Evolutionary conservation across 2,329 filamentous ascomycete species (phyloP).

Genomic region (Aureobasidium sp.): DNA sequence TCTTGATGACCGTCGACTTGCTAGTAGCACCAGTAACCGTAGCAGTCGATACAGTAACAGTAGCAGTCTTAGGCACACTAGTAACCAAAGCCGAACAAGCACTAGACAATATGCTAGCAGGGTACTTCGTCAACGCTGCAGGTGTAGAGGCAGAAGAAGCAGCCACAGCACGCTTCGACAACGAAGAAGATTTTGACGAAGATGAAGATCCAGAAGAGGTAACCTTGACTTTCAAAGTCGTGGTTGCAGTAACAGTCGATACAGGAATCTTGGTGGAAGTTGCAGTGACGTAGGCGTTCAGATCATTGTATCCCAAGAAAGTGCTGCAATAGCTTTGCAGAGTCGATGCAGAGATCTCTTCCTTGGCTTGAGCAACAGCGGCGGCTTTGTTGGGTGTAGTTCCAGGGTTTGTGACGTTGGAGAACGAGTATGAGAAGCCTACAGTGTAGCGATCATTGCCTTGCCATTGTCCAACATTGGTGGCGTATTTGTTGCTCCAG

Average conservation of each 20-base stretch:
- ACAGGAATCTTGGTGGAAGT: not conserved
- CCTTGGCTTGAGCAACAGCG: slow-evolving; percentile 15
- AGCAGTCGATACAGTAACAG: not conserved
- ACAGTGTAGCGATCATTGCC: slow-evolving; percentile 13
- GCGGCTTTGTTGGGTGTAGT: slow-evolving; percentile 1
- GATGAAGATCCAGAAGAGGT: not conserved
- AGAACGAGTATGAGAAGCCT: slow-evolving; percentile 9
- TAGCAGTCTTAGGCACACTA: slow-evolving; percentile 2
- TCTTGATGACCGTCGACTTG: slow-evolving; percentile 1
- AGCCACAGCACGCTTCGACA: not conserved
- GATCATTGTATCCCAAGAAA: not conserved
- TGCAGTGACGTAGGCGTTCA: not conserved
- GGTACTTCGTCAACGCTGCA: slow-evolving; percentile 13
- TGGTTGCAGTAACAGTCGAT: not conserved
- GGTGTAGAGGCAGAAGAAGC: not conserved
- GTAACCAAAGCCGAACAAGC: slow-evolving; percentile 13
- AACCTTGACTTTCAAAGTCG: not conserved
- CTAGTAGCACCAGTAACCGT: slow-evolving; percentile 16
- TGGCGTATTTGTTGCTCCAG: slow-evolving; percentile 16
- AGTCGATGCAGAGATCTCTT: slow-evolving; percentile 1
- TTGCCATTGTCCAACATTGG: slow-evolving; percentile 11
- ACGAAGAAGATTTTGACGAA: not conserved
- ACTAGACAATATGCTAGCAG: slow-evolving; percentile 11
- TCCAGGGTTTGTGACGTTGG: not conserved
- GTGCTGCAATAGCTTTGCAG: not conserved